A percentile compares a stretch with the other conserved stretches of the same genome.
Conservation (phyloP, 495 filamentous ascomycete genomes). For the Xylaria acuta region DNA sequence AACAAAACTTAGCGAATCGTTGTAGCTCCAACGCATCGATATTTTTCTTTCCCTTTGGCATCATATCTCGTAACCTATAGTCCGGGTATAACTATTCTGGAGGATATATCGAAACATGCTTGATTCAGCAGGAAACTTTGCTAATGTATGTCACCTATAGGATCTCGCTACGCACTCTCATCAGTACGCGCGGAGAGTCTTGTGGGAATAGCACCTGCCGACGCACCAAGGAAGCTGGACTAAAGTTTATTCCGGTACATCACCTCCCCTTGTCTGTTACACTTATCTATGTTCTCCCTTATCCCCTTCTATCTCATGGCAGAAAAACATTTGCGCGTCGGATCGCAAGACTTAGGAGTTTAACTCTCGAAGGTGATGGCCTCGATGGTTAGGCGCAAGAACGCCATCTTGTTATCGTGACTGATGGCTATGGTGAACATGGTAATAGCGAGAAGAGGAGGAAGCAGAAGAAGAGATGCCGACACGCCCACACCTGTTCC, state of each 20-base stretch:
- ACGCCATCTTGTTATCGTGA: background rate
- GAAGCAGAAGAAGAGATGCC: too few relatives aligned
- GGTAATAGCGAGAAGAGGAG: too few relatives aligned
- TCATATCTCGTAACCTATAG: background rate
- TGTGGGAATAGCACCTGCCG: background rate
- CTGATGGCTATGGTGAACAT: background rate
- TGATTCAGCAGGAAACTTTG: background rate
- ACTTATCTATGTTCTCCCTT: background rate
- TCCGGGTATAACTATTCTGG: background rate
- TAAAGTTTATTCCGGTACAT: conserved; percentile 20
- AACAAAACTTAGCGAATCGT: background rate
- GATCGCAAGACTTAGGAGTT: background rate
- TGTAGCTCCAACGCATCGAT: background rate
- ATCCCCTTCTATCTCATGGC: background rate
- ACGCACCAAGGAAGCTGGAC: background rate
- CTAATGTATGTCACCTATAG: background rate
- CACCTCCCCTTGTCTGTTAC: background rate
- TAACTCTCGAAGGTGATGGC: background rate
- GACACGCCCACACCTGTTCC: too few relatives aligned
- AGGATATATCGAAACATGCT: background rate
- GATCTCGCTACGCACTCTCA: conserved; percentile 3
- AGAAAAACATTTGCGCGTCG: background rate
- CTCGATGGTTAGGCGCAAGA: background rate
- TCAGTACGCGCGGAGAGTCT: background rate
- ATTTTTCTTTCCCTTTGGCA: background rate